phyloP scores from a whole-genome alignment of 2,329 filamentous ascomycete species.

The Dactylellina leptospora region DNA sequence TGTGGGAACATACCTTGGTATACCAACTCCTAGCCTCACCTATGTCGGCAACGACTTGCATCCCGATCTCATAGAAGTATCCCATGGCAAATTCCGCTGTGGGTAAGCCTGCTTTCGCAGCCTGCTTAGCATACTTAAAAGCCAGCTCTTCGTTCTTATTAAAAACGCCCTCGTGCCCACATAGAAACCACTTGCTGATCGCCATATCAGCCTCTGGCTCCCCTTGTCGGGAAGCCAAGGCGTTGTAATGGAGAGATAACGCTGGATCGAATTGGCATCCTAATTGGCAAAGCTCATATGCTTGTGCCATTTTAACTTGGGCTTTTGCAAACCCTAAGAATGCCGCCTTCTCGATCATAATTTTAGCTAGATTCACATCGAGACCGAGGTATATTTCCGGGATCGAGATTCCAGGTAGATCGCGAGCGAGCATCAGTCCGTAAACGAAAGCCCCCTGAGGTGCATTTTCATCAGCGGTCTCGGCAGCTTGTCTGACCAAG shows the following conservation, averaged over 20 bases:
- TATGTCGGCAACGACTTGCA: constrained; percentile 84
- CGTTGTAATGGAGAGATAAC: constrained; percentile 93
- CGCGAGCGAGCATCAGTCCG: constrained; percentile 89
- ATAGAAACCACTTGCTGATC: constrained; percentile 98
- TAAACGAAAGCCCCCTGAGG: constrained; percentile 95
- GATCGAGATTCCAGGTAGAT: constrained; percentile 87
- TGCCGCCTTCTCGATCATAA: constrained; percentile 95
- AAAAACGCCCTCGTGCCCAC: constrained; percentile 90
- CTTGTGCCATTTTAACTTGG: constrained; percentile 95
- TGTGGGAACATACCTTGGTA: constrained; percentile 58
- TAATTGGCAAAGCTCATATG: constrained; percentile 91
- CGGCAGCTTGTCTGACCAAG: constrained; percentile 82
- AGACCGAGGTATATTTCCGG: constrained; percentile 76
- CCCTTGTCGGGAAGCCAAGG: constrained; percentile 84
- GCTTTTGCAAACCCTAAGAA: constrained; percentile 82
- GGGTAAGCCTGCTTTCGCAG: constrained; percentile 79
- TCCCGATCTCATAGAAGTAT: constrained; percentile 97
- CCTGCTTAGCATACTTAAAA: constrained; percentile 87
- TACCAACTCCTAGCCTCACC: constrained; percentile 89
- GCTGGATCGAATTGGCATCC: constrained; percentile 95
- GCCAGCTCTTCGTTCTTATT: constrained; percentile 95
- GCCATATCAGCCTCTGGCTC: constrained; percentile 94
- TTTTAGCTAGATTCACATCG: constrained; percentile 76
- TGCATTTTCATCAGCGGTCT: constrained; percentile 92
- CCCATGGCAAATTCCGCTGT: constrained; percentile 94